Base-by-base conservation (phyloP, 1,139 yeast genomes). In the Saccharomyces pastorianus region DNA sequence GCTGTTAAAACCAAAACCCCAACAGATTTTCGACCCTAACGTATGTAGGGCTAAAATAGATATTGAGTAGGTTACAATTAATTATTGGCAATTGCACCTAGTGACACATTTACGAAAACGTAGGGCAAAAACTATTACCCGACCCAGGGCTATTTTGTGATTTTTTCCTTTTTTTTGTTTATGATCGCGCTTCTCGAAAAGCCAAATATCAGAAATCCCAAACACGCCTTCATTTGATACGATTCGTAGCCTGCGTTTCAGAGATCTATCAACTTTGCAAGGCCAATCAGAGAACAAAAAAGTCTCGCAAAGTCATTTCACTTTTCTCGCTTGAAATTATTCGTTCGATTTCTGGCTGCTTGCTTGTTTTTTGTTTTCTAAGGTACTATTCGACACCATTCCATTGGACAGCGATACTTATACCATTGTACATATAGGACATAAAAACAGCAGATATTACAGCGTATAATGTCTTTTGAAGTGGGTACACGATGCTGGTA, bases 401-500 rank as follows among this genome's bases (percentile, higher is more conserved):
- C 14, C 17, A 17, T 44, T 31, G 34, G 25, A 47, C 14, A 14
- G 47, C 31, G 26, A 25, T n/a, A 27, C 20, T 13, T 26, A 14
- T 25, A 9, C 41, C 23, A 20, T 28, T 44, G 26, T 38, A 31
- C 20, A n/a, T 27, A 29, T 29, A 29, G 13, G 20, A 25, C 26
- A 38, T 32, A 38, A 34, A 20, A 11, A 32, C 20, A 48, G 23
- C 31, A 29, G 6, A 23, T n/a, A 29, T 50, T 32, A 32, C 49
- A 31, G 34, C 46, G 25, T 38, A 50, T 49, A 42, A 64, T 63
- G 67, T 61, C 70, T 17, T 69, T 66, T 52, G 72, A 69, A 53
- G 67, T 68, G 23, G 73, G 73, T 32, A 69, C 72, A 28, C 91
- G 96, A 65, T 91, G 98, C 75, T 93, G 99, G 99, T 84, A 87